These are phyloP conservation scores for Leccinellum luteum DNA, from an alignment of 768 basidiomycete species.

Conservation along the genomic window DNA sequence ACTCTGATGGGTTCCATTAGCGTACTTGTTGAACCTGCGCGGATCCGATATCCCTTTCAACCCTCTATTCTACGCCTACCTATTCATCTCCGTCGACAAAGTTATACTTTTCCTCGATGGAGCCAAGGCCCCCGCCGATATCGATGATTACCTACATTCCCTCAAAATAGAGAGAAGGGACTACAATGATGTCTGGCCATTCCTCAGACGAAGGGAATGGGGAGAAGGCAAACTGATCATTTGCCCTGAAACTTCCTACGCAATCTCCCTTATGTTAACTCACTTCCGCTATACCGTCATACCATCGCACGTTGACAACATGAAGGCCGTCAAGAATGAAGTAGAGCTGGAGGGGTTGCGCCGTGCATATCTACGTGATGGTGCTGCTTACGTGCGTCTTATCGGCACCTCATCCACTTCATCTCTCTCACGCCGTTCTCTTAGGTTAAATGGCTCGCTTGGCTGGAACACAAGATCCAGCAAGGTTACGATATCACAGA, in stretches of 20 bases:
- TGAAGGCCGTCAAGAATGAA: constrained; percentile 88
- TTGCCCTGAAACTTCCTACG: constrained; percentile 72
- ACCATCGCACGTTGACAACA: constrained; percentile 67
- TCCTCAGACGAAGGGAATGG: constrained; percentile 71
- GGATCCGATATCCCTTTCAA: constrained; percentile 90
- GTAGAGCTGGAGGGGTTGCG: constrained; percentile 81
- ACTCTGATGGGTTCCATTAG: constrained; percentile 35
- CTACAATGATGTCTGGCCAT: constrained; percentile 80
- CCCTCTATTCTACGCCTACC: constrained; percentile 87
- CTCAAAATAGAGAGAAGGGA: constrained; percentile 57
- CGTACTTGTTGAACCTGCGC: constrained; percentile 86
- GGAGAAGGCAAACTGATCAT: constrained; percentile 80
- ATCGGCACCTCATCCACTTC: constrained; percentile 7
- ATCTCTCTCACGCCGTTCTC: constrained; percentile 10
- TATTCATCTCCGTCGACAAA: constrained; percentile 64
- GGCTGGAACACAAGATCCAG: constrained; percentile 79
- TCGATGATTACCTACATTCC: constrained; percentile 54
- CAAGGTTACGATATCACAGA: constrained; percentile 85
- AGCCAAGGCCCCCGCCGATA: constrained; percentile 58
- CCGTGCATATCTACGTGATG: constrained; percentile 87
- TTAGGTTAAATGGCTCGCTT: constrained; percentile 80
- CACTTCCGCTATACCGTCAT: constrained; percentile 75
- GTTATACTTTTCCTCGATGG: constrained; percentile 76
- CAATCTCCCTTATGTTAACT: constrained; percentile 82
- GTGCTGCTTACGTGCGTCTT: constrained; percentile 70